Evolutionary conservation across 2,329 filamentous ascomycete species (phyloP).

Genomic region (Colletotrichum zoysiae): DNA sequence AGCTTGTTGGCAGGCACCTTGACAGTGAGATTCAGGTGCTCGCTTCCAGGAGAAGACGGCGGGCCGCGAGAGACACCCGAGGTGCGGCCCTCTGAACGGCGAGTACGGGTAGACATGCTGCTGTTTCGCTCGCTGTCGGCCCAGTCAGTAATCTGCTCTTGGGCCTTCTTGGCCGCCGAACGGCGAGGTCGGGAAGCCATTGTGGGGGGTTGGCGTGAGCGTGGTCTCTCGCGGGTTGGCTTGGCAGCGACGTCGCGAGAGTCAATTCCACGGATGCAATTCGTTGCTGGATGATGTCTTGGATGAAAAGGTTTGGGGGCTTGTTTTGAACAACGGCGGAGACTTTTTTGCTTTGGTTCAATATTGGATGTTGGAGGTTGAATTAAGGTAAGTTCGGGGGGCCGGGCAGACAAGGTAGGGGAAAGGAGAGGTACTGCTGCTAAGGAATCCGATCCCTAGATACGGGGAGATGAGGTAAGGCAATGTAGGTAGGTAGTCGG

Average conservation of each 20-base stretch:
- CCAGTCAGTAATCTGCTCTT: conserved; percentile 59
- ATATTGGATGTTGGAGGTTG: conserved; percentile 40
- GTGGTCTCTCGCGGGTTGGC: conserved; percentile 16
- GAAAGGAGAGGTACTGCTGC: conserved; percentile 40
- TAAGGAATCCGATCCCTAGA: conserved; percentile 41
- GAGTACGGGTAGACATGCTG: conserved; percentile 64
- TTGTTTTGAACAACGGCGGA: conserved; percentile 32
- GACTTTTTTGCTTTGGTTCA: conserved; percentile 4
- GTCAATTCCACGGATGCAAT: conserved; percentile 11
- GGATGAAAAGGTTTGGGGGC: conserved; percentile 21
- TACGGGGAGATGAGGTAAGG: conserved; percentile 42
- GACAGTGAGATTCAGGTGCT: conserved; percentile 64
- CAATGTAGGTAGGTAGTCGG: conserved; percentile 32
- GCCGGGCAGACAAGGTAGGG: conserved; percentile 32
- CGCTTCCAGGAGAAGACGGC: conserved; percentile 59
- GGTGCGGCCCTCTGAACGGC: conserved; percentile 62
- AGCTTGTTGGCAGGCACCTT: conserved; percentile 65
- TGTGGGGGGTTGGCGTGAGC: conserved; percentile 27
- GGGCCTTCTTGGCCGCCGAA: conserved; percentile 58
- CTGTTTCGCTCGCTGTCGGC: conserved; percentile 61
- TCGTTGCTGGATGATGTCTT: conserved; percentile 24
- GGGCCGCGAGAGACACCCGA: conserved; percentile 59
- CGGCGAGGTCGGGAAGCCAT: conserved; percentile 64
- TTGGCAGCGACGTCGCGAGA: conserved; percentile 18
- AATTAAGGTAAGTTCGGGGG: conserved; percentile 42